These are phyloP conservation scores for Talaromyces funiculosus DNA, from an alignment of 2,329 filamentous ascomycete genomes.

Conservation along the genomic window DNA sequence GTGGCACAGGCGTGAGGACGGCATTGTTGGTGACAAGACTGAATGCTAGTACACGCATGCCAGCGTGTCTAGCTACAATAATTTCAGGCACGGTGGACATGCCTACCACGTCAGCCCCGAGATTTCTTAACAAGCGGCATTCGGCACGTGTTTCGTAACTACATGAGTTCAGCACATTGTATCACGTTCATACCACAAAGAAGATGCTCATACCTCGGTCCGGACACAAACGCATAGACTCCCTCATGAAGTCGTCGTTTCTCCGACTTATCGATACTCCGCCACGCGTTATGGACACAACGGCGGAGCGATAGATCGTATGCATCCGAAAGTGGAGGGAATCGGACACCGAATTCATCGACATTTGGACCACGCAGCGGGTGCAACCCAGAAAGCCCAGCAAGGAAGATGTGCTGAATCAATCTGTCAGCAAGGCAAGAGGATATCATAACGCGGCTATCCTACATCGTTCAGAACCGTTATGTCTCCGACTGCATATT, in stretches of 20 bases:
- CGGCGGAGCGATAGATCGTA: slow-evolving; percentile 59
- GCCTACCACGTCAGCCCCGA: slow-evolving; percentile 64
- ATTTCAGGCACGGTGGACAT: slow-evolving; percentile 68
- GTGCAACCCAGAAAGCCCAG: slow-evolving; percentile 56
- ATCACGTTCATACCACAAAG: neutral
- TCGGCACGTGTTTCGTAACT: slow-evolving; percentile 62
- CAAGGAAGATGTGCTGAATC: slow-evolving; percentile 56
- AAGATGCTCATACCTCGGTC: slow-evolving; percentile 48
- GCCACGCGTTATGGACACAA: slow-evolving; percentile 54
- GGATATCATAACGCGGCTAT: neutral
- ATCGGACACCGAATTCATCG: slow-evolving; percentile 58
- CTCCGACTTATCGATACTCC: slow-evolving; percentile 41
- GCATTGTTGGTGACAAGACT: slow-evolving; percentile 62
- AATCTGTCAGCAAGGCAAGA: slow-evolving; percentile 11
- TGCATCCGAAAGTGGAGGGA: slow-evolving; percentile 60
- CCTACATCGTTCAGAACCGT: slow-evolving; percentile 59
- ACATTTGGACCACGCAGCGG: slow-evolving; percentile 58
- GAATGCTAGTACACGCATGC: slow-evolving; percentile 58
- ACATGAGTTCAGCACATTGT: slow-evolving; percentile 7
- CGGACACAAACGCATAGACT: slow-evolving; percentile 60
- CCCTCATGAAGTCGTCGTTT: slow-evolving; percentile 55
- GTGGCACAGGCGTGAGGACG: slow-evolving; percentile 53
- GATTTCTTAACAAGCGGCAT: slow-evolving; percentile 54
- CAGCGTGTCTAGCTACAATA: slow-evolving; percentile 58
- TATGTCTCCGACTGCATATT: slow-evolving; percentile 60